Percentiles rank a stretch among this genome's conserved stretches.
Conservation (phyloP, 208 protist species). For the Acanthamoeba culbertsoni region DNA sequence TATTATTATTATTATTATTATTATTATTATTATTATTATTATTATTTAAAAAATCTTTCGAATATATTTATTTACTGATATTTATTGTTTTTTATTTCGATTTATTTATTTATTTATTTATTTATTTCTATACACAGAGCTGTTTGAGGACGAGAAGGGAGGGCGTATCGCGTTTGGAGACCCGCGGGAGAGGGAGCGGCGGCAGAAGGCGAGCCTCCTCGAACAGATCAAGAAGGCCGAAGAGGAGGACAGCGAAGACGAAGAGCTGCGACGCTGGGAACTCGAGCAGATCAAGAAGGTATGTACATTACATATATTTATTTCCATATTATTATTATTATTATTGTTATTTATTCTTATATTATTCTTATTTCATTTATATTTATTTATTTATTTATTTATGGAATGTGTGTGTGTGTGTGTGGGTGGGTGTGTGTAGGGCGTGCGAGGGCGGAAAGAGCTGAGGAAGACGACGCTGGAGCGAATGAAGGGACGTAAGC, state of each 20-base stretch:
- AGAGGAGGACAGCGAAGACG: constrained; percentile 47
- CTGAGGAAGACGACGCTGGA: not conserved
- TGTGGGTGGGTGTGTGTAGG: not conserved
- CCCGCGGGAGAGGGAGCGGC: constrained; percentile 13
- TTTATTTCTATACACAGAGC: not conserved
- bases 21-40: not conserved
- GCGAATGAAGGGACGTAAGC: not conserved
- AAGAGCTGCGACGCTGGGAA: constrained; percentile 43
- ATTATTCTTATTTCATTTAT: not conserved
- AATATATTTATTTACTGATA: too few species aligned
- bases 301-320: not conserved
- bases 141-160: constrained; percentile 37
- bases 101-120: not conserved
- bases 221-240: constrained; percentile 50
- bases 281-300: constrained; percentile 53
- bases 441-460: not conserved
- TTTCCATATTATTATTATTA: not conserved
- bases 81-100: not conserved
- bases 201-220: not conserved
- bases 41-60: too few species aligned
- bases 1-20: too few species aligned
- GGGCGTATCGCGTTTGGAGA: constrained; percentile 44
- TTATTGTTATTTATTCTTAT: not conserved
- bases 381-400: not conserved
- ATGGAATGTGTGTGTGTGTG: not conserved